Percentiles rank a stretch among this genome's conserved stretches.
These are phyloP conservation scores for Thymus quinquecostatus DNA, from an alignment of 257 asterid species.

Conservation along the genomic window DNA sequence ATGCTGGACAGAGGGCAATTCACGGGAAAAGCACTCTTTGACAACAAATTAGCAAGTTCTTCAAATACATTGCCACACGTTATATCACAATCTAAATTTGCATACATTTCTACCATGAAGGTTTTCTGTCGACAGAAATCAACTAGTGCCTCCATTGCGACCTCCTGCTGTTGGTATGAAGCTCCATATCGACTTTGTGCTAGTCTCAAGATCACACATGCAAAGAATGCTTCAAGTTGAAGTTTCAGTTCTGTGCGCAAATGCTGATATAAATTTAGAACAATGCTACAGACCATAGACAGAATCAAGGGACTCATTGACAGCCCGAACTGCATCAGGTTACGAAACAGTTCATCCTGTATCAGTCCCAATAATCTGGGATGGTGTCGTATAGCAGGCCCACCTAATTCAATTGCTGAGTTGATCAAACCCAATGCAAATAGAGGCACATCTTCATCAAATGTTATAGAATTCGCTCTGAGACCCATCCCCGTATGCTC, in stretches of 20 bases:
- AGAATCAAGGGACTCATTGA: conserved; percentile 91
- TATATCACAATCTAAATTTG: conserved; percentile 93
- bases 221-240: conserved; percentile 93
- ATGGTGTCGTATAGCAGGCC: conserved; percentile 70
- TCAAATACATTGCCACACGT: conserved; percentile 94
- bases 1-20: conserved; percentile 89
- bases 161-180: conserved; percentile 97
- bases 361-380: conserved; percentile 87
- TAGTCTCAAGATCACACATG: conserved; percentile 93
- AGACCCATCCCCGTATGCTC: conserved; percentile 81
- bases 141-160: conserved; percentile 97
- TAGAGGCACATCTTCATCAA: conserved; percentile 94
- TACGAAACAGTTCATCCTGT: conserved; percentile 90
- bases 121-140: conserved; percentile 94
- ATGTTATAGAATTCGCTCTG: conserved; percentile 77
- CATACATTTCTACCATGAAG: conserved; percentile 94
- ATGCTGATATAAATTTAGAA: conserved; percentile 85
- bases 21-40: conserved; percentile 97
- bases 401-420: conserved; percentile 92
- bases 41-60: conserved; percentile 88
- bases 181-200: conserved; percentile 92
- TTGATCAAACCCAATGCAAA: conserved; percentile 91
- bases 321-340: conserved; percentile 92
- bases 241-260: conserved; percentile 84
- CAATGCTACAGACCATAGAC: conserved; percentile 92